Evolutionary conservation across 352 stramenopile species (phyloP).

Genomic region (Phytophthora macrochlamydospora): DNA sequence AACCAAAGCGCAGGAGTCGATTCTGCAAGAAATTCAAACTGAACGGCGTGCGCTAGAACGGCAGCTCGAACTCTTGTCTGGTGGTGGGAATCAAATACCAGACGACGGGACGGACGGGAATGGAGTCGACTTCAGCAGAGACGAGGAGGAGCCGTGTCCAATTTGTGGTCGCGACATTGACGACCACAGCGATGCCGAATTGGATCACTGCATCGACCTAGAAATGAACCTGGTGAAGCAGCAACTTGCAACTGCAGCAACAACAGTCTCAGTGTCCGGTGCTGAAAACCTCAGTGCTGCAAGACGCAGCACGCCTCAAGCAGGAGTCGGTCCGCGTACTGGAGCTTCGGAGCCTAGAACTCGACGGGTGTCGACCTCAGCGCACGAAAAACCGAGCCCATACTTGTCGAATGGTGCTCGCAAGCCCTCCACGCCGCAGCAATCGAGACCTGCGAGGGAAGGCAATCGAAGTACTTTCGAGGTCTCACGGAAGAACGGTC

Average conservation of each 20-base stretch:
- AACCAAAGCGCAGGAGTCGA: conserved; percentile 23
- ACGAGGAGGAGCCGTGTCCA: conserved; percentile 51
- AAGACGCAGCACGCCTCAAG: background rate
- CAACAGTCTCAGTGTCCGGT: conserved; percentile 15
- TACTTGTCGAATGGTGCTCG: conserved; percentile 16
- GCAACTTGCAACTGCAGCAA: background rate
- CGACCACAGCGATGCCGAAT: conserved; percentile 56
- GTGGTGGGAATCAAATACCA: conserved; percentile 14
- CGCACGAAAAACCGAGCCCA: conserved; percentile 30
- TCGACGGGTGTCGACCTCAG: conserved; percentile 31
- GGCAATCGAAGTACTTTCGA: too few species aligned
- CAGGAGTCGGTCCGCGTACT: conserved; percentile 6
- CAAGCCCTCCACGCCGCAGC: conserved; percentile 30
- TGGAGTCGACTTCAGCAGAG: background rate
- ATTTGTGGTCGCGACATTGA: conserved; percentile 63
- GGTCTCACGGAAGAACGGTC: background rate
- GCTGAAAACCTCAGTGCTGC: background rate
- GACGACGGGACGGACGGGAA: conserved; percentile 1
- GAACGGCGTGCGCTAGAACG: conserved; percentile 51
- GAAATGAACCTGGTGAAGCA: conserved; percentile 39
- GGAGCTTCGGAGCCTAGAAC: conserved; percentile 18
- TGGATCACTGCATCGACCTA: conserved; percentile 66
- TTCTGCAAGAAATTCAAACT: conserved; percentile 43
- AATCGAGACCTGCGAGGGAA: background rate
- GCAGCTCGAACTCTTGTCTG: conserved; percentile 37